A percentile compares a stretch with the other conserved stretches of the same genome.
Conservation (phyloP, 208 protist genomes). For the Trypanosoma lewisi region DNA sequence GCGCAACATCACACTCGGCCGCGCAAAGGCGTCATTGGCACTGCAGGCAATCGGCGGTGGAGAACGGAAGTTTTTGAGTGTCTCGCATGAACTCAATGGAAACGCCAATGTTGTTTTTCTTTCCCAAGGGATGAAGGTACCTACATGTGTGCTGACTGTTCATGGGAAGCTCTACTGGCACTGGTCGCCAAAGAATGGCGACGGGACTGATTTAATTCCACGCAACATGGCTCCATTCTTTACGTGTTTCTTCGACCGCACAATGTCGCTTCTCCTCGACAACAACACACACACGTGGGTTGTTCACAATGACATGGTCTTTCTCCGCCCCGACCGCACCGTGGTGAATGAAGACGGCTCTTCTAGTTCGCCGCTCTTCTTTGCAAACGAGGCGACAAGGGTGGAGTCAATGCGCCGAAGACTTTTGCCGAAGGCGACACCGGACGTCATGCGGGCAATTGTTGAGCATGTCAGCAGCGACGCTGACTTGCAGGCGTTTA, state of each 20-base stretch:
- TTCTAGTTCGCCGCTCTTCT: slow-evolving; percentile 60
- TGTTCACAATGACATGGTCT: slow-evolving; percentile 83
- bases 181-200: slow-evolving; percentile 49
- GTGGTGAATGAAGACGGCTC: slow-evolving; percentile 59
- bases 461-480: slow-evolving; percentile 39
- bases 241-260: slow-evolving; percentile 82
- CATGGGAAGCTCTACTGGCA: slow-evolving; percentile 72
- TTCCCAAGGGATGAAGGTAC: slow-evolving; percentile 44
- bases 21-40: slow-evolving; percentile 41
- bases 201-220: slow-evolving; percentile 36
- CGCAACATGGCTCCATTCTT: slow-evolving; percentile 44
- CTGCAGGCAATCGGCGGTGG: slow-evolving; percentile 48
- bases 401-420: slow-evolving; percentile 66
- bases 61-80: slow-evolving; percentile 31
- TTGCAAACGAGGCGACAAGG: slow-evolving; percentile 46
- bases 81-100: slow-evolving; percentile 52
- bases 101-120: slow-evolving; percentile 74
- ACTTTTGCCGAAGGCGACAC: slow-evolving; percentile 38
- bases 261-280: slow-evolving; percentile 43
- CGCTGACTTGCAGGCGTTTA: slow-evolving; percentile 39
- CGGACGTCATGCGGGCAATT: slow-evolving; percentile 61
- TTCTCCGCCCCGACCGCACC: slow-evolving; percentile 67
- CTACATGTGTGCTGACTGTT: slow-evolving; percentile 66
- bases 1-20: slow-evolving; percentile 46
- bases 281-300: slow-evolving; percentile 37